Conservation (phyloP, 139 green algal species). For the Diplosphaera chodatii region DNA sequence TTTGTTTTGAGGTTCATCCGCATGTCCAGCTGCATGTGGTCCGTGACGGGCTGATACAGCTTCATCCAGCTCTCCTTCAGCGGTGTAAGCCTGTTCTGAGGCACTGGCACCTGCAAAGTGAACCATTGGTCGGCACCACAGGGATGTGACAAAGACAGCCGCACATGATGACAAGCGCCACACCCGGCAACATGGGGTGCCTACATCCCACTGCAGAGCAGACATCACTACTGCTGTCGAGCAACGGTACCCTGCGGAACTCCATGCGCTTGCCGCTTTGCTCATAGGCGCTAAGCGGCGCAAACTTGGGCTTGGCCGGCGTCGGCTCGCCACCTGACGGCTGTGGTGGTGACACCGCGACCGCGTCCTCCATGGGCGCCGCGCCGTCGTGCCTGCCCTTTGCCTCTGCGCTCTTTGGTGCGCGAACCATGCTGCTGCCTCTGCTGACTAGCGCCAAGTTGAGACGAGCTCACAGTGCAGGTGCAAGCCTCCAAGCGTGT, state of each 20-base stretch:
- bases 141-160: too few species aligned
- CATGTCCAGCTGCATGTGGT: constrained; percentile 98
- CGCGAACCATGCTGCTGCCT: background rate
- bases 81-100: constrained; percentile 90
- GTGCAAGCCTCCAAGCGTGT: too few species aligned
- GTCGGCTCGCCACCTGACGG: too few species aligned
- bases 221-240: too few species aligned
- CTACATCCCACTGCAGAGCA: background rate
- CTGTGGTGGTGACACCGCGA: too few species aligned
- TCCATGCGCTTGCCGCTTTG: constrained; percentile 61
- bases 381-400: background rate
- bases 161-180: too few species aligned
- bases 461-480: too few species aligned
- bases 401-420: background rate
- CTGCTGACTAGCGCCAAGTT: too few species aligned
- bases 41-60: constrained; percentile 94
- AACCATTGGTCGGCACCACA: too few species aligned
- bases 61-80: constrained; percentile 94
- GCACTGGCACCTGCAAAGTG: constrained; percentile 79
- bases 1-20: constrained; percentile 97
- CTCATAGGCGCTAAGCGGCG: constrained; percentile 48
- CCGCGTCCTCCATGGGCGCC: too few species aligned
- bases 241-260: constrained; percentile 75
- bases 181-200: background rate
- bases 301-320: constrained; percentile 54